phyloP scores from a whole-genome alignment of 305 asterid species.

The Ruellia speciosa region DNA sequence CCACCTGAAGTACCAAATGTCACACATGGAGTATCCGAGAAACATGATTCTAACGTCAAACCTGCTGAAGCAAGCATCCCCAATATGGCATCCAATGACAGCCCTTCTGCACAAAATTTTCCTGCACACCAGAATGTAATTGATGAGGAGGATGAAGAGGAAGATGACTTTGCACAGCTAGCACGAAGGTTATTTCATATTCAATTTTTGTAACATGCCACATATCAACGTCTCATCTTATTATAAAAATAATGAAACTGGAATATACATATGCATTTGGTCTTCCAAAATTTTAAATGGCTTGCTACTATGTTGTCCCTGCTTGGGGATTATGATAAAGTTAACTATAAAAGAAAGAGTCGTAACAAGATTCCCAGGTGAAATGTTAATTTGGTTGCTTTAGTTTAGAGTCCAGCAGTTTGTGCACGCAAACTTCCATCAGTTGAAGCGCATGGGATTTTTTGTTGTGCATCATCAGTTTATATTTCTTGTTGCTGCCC shows the following conservation, averaged over 20 bases:
- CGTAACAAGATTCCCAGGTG: no score
- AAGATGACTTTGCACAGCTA: constrained; percentile 87
- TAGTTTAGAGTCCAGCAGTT: no score
- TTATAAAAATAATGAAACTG: no score
- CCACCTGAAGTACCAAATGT: constrained; percentile 31
- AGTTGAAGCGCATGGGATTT: background rate
- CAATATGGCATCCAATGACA: constrained; percentile 24
- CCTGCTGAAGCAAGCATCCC: constrained; percentile 32
- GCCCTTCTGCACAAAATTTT: constrained; percentile 35
- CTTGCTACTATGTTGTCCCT: background rate
- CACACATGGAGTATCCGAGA: constrained; percentile 26
- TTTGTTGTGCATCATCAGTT: background rate
- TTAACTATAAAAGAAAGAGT: no score
- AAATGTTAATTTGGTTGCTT: no score
- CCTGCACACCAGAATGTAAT: constrained; percentile 26
- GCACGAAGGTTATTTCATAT: constrained; percentile 64
- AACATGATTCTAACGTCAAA: constrained; percentile 27
- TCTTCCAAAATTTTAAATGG: no score
- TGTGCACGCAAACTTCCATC: background rate
- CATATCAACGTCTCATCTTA: background rate
- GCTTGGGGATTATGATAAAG: background rate
- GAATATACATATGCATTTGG: background rate
- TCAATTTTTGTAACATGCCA: background rate
- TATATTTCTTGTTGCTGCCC: no score
- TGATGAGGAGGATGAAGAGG: constrained; percentile 88